Evolutionary conservation across 768 basidiomycete genomes (phyloP).

Genomic region (Baorangia bicolor): DNA sequence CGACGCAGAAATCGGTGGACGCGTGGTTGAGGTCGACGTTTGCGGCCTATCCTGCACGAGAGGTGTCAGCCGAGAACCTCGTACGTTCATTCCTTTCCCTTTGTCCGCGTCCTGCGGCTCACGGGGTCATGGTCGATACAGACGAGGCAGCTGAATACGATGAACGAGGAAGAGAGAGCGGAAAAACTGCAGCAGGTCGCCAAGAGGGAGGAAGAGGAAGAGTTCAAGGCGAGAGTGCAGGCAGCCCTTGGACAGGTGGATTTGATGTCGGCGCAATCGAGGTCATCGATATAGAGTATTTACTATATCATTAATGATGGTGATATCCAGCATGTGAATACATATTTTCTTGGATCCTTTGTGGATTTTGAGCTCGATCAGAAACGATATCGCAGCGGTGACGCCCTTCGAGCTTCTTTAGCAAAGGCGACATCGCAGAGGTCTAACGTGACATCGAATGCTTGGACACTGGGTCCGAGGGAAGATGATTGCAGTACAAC

Average conservation of each 20-base stretch:
- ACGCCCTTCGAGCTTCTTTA: no score
- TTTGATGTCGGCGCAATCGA: neutral
- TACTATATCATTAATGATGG: neutral
- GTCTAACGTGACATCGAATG: no score
- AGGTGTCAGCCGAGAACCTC: slow-evolving; percentile 5
- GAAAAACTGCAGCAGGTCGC: neutral
- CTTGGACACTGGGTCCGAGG: no score
- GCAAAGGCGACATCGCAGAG: no score
- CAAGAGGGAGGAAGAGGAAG: neutral
- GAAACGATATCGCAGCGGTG: no score
- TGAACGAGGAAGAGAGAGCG: neutral
- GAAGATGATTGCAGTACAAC: no score
- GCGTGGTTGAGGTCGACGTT: slow-evolving; percentile 10
- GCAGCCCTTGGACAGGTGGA: neutral
- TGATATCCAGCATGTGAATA: neutral
- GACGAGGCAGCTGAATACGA: neutral
- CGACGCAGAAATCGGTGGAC: slow-evolving; percentile 1
- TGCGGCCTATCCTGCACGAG: neutral
- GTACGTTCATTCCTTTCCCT: neutral
- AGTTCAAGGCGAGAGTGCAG: neutral
- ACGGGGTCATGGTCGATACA: neutral
- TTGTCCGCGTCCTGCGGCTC: no score
- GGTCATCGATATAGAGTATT: neutral
- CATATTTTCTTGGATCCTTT: neutral
- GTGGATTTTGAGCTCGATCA: no score